Evolutionary conservation across 2,329 filamentous ascomycete genomes (phyloP), one percentile per base, ranked within the genome.

Genomic region (Bimuria novae-zelandiae): DNA sequence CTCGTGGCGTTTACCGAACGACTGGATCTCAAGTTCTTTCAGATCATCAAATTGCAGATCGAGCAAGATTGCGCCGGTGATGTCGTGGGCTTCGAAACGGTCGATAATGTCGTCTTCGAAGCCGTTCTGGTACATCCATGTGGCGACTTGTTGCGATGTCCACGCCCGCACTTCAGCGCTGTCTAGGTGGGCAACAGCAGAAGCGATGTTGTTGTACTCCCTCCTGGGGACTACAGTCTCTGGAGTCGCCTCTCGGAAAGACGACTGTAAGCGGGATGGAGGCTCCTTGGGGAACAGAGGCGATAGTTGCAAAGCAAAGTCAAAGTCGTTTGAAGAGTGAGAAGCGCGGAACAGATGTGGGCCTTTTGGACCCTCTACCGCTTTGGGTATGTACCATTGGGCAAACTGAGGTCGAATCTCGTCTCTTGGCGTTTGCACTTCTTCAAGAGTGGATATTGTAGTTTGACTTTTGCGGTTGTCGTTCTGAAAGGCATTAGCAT

Each of bases 1-100:
- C 65, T 86, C 86, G 62, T 89, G 90, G 55, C 90, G 82, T 63
- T 92, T 88, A 37, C 90, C 90, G 68, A 94, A 93, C 1, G 90
- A 93, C 54, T 83, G 80, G 51, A 94, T 93, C 60, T 87, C 87
- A 16, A 94, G 81, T 74, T 94, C 90, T 71, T 88, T 88, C 51
- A 94, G 77, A 64, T 94, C 92, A 59, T 96, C 91, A 62, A 93
- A 92, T 69, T 96, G 92, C 37, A 99, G 79, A n/a, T 93, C 92
- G 47, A 96, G 86, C 17, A 97, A 79, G 51, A 97, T 90, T 4
- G 86, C 82, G 12, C 93, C 93, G 22, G 88, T 91, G 72, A 99
- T 97, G 69, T 99, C 93, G 72, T 99, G 95, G 65, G 89, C 84
- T 56, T 92, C 82, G 67, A 99, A 97, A 63, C 89, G 90, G 66